Base-by-base conservation (phyloP, 2,329 filamentous ascomycete species). In the Fusarium graminum region DNA sequence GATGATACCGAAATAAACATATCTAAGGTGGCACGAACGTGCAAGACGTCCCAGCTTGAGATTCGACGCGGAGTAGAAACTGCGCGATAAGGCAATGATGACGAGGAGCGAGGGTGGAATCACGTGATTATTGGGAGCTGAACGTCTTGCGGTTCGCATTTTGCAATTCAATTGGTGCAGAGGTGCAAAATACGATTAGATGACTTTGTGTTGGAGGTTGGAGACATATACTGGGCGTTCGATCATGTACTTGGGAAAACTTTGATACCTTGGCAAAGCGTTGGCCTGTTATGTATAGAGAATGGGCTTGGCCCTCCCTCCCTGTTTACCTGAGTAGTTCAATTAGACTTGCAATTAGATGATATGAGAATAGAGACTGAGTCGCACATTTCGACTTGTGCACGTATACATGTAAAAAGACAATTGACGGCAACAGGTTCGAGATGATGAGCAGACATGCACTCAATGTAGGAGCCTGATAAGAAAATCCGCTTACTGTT, bases 11-110 rank as follows among this genome's bases (percentile, higher is more conserved):
- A 80, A 39, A 68, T 71, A 29, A 70, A 76, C 30, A 70, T 77
- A 45, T 71, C 74, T 36, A 81, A 81, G 59, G 69, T 79, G 45
- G 73, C 76, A 63, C 78, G 83, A 57, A 77, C 76, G n/a, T 80
- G 77, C 69, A 77, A 74, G 38, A 65, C 79, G 25, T 73, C 77
- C 44, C 72, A 79, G 56, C 75, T 80, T 54, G 80, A 82, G 67
- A 70, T 79, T 40, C 78, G 75, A 43, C 67, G 70, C 28, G 71
- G 70, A 47, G 47, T 74, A 16, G 71, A 72, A 47, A 73, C 71
- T 50, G 70, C 71, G 30, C 64, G 61, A 52, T 63, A 59, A 36
- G 43, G 47, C 30, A 41, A 54, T 40, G 17, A 26, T 28, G 9
- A 28, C 22, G 32, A 47, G 25, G n/a, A 26, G 14, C 19, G 17